phyloP scores from a whole-genome alignment of 1,284 basidiomycete species.

The Naganishia liquefaciens region DNA sequence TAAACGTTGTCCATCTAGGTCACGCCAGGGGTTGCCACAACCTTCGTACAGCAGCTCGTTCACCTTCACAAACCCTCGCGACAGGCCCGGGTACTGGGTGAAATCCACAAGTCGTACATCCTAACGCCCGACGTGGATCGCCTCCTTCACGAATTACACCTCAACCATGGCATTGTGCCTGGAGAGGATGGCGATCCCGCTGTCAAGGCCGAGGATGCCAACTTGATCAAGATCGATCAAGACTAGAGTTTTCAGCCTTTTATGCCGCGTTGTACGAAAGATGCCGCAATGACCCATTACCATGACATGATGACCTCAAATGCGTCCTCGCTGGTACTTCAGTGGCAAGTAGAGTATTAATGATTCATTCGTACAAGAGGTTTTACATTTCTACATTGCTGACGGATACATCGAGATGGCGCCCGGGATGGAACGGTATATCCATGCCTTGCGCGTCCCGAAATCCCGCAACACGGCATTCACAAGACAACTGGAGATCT shows the following conservation, averaged over 20 bases:
- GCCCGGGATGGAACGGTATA: background rate
- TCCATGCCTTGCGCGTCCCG: background rate
- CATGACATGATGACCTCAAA: constrained; percentile 12
- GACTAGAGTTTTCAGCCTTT: background rate
- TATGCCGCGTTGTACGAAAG: background rate
- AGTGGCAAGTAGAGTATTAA: constrained; percentile 4
- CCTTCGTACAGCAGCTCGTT: constrained; percentile 86
- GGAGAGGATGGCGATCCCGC: constrained; percentile 49
- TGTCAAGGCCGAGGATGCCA: constrained; percentile 46
- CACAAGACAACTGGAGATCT: constrained; percentile 23
- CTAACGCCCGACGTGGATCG: constrained; percentile 81
- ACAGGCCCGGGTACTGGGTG: constrained; percentile 70
- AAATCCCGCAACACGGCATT: background rate
- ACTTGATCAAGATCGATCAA: constrained; percentile 28
- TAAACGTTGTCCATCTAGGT: constrained; percentile 59
- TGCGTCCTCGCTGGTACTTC: background rate
- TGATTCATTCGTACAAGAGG: constrained; percentile 20
- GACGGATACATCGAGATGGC: constrained; percentile 2
- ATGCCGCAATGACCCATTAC: background rate
- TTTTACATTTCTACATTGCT: constrained; percentile 18
- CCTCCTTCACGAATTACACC: constrained; percentile 69
- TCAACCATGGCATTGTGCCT: constrained; percentile 49
- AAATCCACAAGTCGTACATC: constrained; percentile 80
- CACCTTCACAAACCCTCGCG: constrained; percentile 62
- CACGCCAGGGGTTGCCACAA: constrained; percentile 76